Conservation (phyloP, 768 basidiomycete species). For the Tylopilus cervinicoccineus region DNA sequence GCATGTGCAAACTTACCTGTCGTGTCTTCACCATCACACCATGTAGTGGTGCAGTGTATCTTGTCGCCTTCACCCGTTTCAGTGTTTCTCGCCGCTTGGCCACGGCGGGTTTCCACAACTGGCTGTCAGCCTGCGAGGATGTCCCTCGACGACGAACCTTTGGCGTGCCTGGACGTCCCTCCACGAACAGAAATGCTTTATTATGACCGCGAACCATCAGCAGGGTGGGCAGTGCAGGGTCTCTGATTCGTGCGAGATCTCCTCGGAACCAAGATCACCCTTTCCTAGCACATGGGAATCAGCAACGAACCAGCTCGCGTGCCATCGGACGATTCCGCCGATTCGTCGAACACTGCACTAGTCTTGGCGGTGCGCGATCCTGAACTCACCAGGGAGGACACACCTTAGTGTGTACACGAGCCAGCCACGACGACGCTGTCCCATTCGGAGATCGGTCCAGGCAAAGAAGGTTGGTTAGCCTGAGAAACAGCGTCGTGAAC, state of each 20-base stretch:
- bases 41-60: too few relatives aligned
- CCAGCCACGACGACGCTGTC: neutral
- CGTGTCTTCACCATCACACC: too few relatives aligned
- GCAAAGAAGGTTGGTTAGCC: neutral
- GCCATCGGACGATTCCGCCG: neutral
- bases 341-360: neutral
- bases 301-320: neutral
- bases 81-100: too few relatives aligned
- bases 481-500: constrained; percentile 1
- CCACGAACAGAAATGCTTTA: neutral
- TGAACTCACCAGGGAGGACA: neutral
- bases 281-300: neutral
- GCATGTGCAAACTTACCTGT: too few relatives aligned
- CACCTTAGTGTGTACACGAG: neutral
- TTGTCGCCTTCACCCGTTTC: too few relatives aligned
- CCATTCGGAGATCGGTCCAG: neutral
- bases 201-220: neutral
- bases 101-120: too few relatives aligned
- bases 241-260: constrained; percentile 4
- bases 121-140: neutral
- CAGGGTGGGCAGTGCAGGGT: too few relatives aligned
- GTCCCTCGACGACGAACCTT: neutral
- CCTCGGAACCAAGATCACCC: neutral
- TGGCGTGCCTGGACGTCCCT: neutral
- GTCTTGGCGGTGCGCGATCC: neutral